Conservation (phyloP, 2,329 filamentous ascomycete genomes). For the Ophiocordyceps sinensis region DNA sequence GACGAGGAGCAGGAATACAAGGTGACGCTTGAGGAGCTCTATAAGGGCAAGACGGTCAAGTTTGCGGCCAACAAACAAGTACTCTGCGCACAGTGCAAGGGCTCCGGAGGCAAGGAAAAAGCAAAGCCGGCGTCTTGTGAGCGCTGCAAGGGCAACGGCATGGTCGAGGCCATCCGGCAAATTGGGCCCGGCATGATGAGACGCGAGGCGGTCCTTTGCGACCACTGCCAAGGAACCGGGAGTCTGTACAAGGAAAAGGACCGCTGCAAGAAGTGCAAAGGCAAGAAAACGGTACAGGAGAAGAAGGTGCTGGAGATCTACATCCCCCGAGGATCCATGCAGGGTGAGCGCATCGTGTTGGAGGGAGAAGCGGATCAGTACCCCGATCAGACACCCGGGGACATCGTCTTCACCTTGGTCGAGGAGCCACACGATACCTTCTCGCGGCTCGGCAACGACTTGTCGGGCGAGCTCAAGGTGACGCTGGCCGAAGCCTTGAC, state of each 20-base stretch:
- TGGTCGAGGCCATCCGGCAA: constrained; percentile 63
- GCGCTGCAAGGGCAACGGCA: constrained; percentile 68
- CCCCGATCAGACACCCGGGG: constrained; percentile 77
- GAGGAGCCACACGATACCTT: constrained; percentile 75
- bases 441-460: constrained; percentile 67
- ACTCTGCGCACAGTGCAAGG: constrained; percentile 76
- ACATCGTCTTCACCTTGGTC: constrained; percentile 79
- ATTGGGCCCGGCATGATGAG: constrained; percentile 79
- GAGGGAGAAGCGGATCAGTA: constrained; percentile 90
- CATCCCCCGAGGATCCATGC: constrained; percentile 73
- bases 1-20: constrained; percentile 87
- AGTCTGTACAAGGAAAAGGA: constrained; percentile 90
- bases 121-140: constrained; percentile 73
- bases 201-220: constrained; percentile 65
- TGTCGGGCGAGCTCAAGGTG: constrained; percentile 69
- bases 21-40: constrained; percentile 84
- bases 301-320: constrained; percentile 95
- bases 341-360: constrained; percentile 80
- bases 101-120: constrained; percentile 80
- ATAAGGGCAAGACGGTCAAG: constrained; percentile 97
- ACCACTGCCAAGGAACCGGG: constrained; percentile 73
- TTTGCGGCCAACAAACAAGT: constrained; percentile 93
- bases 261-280: constrained; percentile 98
- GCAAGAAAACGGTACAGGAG: constrained; percentile 70
- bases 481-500: constrained; percentile 72